phyloP scores from a whole-genome alignment of 495 filamentous ascomycete genomes.

The Penicillium taxi region DNA sequence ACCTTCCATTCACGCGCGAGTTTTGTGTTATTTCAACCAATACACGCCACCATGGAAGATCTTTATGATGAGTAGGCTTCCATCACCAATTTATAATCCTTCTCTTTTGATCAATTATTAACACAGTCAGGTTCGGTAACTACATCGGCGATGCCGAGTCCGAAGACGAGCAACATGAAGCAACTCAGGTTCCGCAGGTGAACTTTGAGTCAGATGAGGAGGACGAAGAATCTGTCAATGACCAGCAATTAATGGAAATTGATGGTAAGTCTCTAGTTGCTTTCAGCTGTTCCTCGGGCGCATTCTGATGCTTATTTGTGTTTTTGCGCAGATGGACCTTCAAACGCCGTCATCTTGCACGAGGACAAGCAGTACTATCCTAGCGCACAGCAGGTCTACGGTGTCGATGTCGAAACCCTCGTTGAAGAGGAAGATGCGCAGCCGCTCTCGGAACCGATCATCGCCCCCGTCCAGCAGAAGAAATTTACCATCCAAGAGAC shows the following conservation, averaged over 20 bases:
- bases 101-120: background rate
- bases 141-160: constrained; percentile 91
- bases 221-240: constrained; percentile 42
- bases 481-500: constrained; percentile 91
- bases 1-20: constrained; percentile 14
- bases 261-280: constrained; percentile 55
- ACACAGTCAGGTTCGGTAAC: constrained; percentile 71
- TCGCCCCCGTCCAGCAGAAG: constrained; percentile 86
- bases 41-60: constrained; percentile 58
- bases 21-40: constrained; percentile 3
- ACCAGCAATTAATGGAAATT: constrained; percentile 89
- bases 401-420: constrained; percentile 84
- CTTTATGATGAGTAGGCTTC: constrained; percentile 69
- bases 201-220: constrained; percentile 61
- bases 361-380: constrained; percentile 99
- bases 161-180: constrained; percentile 74
- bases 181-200: constrained; percentile 59
- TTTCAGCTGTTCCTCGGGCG: constrained; percentile 2
- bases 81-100: background rate
- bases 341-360: constrained; percentile 91
- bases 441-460: constrained; percentile 82
- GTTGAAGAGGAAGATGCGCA: constrained; percentile 98
- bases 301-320: background rate
- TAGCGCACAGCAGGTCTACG: constrained; percentile 90
- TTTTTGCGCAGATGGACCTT: constrained; percentile 66